Evolutionary conservation across 108 stramenopile genomes (phyloP), one percentile per base, ranked within the genome.

Genomic region (Aurantiochytrium sp.): DNA sequence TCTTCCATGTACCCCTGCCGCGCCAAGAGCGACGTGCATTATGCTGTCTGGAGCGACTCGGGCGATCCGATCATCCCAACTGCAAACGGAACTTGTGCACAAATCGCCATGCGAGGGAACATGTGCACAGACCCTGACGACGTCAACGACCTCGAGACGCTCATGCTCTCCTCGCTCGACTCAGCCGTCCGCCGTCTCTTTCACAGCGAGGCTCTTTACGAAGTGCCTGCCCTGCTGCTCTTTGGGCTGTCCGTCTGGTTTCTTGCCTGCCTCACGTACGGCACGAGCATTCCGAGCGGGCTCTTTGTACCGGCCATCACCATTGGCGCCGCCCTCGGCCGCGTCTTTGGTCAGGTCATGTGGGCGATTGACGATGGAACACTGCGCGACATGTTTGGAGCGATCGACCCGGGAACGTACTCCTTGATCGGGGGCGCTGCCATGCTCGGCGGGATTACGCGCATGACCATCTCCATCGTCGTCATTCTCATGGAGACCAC

Each of bases 391-490:
- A 83, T 53, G 25, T 5, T 90, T 5, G 58, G 57, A 28, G 35
- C 8, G 5, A 35, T 90, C 25, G 99, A 98, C 93, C 94, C 95
- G 57, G 99, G 98, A 60, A 98, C 97, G 5, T 99, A 98, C 91
- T 97, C 98, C 14, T 93, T 99, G 72, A 97, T 99, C 92, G 98
- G 98, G 10, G 96, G 96, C 42, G 98, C 98, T 0, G 97, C 97
- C 53, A 95, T 97, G 19, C 92, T 98, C 64, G 97, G 97, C 44
- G 99, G 99, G 49, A 98, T 98, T 96, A 97, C 98, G n/a, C 93
- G 99, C 76, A 98, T 99, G 99, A 99, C 99, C 12, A 99, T 99
- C 72, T 96, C 96, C 4, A 94, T 99, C 59, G 98, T 97, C 10
- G 99, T 98, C 44, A 98, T 99, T 44, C 92, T 99, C 8, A 89